Evolutionary conservation across 2,329 filamentous ascomycete genomes (phyloP), one percentile per base, ranked within the genome.

Genomic region (Colletotrichum cordylinicola): DNA sequence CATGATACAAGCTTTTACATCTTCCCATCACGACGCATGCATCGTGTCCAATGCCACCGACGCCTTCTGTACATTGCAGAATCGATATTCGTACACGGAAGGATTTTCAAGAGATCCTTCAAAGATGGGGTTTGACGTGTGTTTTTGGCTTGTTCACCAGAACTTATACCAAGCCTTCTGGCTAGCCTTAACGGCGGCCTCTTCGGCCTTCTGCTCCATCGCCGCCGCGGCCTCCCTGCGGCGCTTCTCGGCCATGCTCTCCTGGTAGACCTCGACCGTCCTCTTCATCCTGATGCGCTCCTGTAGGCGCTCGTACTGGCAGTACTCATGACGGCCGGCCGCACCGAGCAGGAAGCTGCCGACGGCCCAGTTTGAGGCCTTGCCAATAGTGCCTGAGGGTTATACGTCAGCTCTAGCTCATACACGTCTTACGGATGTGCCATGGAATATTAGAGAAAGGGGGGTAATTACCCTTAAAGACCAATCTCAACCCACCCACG

Each of bases 281-380:
- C 95, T 89, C 83, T 94, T 94, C 93, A 99, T 96, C 77, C 95
- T 94, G 77, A 93, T 91, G 80, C 93, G 91, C 85, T 98, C 96
- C 76, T 93, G 89, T 64, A 91, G 88, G 75, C 96, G 90, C 77
- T 91, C 90, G 79, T 93, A 93, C 81, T 96, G 93, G 86, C 96
- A 98, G 81, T 94, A 95, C 85, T 98, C 95, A 85, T 96, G 97
- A 67, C 93, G 93, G 35, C 90, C 89, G 62, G 94, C 87, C n/a
- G 94, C 93, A 8, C 90, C 91, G 24, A 94, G 82, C 29, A 93
- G 88, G 83, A 97, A 98, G 43, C 92, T 89, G 8, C 93, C 94
- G 8, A 97, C 95, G 0, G 95, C 96, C 94, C 95, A 98, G 81
- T 98, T 98, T 43, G 94, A 93, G 1, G 94, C 92, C 80, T 90